phyloP scores from a whole-genome alignment of 768 basidiomycete genomes.

The Suillus brevipes region DNA sequence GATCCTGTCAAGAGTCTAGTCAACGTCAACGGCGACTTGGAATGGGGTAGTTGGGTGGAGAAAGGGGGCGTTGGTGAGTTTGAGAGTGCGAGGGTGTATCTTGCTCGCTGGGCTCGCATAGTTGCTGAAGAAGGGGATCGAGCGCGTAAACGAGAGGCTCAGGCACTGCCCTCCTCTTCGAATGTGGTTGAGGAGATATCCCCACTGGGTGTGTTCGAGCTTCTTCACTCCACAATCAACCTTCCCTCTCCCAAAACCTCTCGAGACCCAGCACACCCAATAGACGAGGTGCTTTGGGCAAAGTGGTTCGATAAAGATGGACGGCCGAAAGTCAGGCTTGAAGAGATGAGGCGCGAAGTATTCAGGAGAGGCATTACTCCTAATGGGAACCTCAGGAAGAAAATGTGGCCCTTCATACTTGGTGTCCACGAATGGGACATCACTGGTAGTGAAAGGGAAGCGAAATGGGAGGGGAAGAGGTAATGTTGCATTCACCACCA shows the following conservation, averaged over 20 bases:
- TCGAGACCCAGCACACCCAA: slow-evolving; percentile 74
- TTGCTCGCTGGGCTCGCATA: slow-evolving; percentile 95
- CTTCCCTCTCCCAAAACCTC: slow-evolving; percentile 82
- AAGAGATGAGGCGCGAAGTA: slow-evolving; percentile 75
- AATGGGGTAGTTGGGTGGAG: slow-evolving; percentile 94
- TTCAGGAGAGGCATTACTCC: slow-evolving; percentile 72
- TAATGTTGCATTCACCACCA: slow-evolving; percentile 29
- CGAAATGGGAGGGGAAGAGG: slow-evolving; percentile 65
- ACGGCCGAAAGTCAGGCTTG: slow-evolving; percentile 57
- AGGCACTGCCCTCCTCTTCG: slow-evolving; percentile 53
- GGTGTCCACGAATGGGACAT: slow-evolving; percentile 83
- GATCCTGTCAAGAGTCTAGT: slow-evolving; percentile 91
- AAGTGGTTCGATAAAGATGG: slow-evolving; percentile 80
- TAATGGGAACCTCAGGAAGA: slow-evolving; percentile 57
- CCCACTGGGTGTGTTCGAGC: slow-evolving; percentile 84
- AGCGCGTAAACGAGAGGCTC: slow-evolving; percentile 77
- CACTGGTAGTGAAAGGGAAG: slow-evolving; percentile 58
- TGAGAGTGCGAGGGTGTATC: slow-evolving; percentile 93
- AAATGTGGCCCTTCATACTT: slow-evolving; percentile 89
- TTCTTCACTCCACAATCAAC: slow-evolving; percentile 76
- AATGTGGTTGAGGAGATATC: slow-evolving; percentile 62
- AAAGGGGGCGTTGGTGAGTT: slow-evolving; percentile 94
- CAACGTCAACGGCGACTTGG: slow-evolving; percentile 85
- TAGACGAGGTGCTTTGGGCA: slow-evolving; percentile 72
- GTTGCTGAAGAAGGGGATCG: slow-evolving; percentile 98